phyloP scores from a whole-genome alignment of 2,329 filamentous ascomycete genomes.

The Aspergillus bombycis region DNA sequence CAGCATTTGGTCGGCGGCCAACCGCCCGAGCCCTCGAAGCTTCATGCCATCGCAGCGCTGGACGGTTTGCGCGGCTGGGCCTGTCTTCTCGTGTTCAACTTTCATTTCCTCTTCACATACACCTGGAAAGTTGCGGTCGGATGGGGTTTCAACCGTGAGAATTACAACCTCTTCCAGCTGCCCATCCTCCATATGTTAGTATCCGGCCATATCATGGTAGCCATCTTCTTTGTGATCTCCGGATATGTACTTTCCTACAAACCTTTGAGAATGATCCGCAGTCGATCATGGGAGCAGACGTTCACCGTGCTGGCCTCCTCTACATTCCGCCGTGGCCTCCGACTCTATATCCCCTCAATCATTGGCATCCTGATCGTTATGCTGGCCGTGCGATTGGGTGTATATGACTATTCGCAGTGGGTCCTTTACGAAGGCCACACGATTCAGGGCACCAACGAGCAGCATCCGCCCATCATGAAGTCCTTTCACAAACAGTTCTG shows the following conservation, averaged over 20 bases:
- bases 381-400: slow-evolving; percentile 46
- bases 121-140: slow-evolving; percentile 45
- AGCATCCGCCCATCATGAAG: slow-evolving; percentile 44
- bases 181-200: slow-evolving; percentile 48
- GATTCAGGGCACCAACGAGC: slow-evolving; percentile 46
- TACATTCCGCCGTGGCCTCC: slow-evolving; percentile 47
- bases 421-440: slow-evolving; percentile 42
- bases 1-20: slow-evolving; percentile 38
- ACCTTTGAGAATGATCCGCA: slow-evolving; percentile 44
- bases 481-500: slow-evolving; percentile 39
- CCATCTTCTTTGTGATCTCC: slow-evolving; percentile 53
- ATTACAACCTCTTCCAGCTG: slow-evolving; percentile 45
- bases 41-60: slow-evolving; percentile 44
- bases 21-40: slow-evolving; percentile 29
- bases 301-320: slow-evolving; percentile 46
- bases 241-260: slow-evolving; percentile 53
- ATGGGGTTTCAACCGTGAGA: slow-evolving; percentile 45
- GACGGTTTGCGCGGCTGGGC: slow-evolving; percentile 50
- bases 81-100: slow-evolving; percentile 50
- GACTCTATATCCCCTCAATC: slow-evolving; percentile 48
- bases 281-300: slow-evolving; percentile 41
- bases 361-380: slow-evolving; percentile 45
- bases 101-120: slow-evolving; percentile 50
- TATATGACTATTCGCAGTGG: slow-evolving; percentile 41
- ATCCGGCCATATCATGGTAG: slow-evolving; percentile 52